Evolutionary conservation across 805 yeast species (phyloP).

Genomic region (Debaryomyces tyrocola): DNA sequence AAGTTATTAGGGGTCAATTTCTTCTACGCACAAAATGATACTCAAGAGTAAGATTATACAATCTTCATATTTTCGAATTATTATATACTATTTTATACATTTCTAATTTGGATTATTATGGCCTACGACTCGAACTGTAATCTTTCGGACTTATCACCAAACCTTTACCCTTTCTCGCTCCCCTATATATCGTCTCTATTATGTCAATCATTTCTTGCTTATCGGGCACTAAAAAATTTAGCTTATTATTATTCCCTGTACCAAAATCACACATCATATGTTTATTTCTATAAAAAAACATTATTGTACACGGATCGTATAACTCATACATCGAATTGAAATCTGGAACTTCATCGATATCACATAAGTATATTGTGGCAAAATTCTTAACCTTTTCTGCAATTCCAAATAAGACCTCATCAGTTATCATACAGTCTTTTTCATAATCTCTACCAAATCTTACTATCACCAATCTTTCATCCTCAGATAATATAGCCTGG

Average conservation of each 20-base stretch:
- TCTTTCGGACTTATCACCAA: slow-evolving; percentile 82
- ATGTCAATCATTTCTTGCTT: slow-evolving; percentile 91
- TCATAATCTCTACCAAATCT: slow-evolving; percentile 84
- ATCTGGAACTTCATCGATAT: slow-evolving; percentile 85
- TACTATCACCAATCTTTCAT: slow-evolving; percentile 81
- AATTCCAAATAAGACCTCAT: slow-evolving; percentile 74
- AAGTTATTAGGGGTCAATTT: slow-evolving; percentile 75
- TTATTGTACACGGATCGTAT: slow-evolving; percentile 85
- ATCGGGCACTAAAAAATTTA: slow-evolving; percentile 73
- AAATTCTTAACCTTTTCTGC: slow-evolving; percentile 85
- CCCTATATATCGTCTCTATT: slow-evolving; percentile 83
- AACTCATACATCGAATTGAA: slow-evolving; percentile 87
- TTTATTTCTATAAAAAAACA: slow-evolving; percentile 91
- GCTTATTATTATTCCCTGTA: slow-evolving; percentile 94
- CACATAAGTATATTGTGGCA: slow-evolving; percentile 86
- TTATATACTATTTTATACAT: slow-evolving; percentile 1
- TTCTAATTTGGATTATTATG: slow-evolving; percentile 2
- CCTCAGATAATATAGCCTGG: slow-evolving; percentile 92
- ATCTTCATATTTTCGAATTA: background rate
- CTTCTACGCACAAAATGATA: slow-evolving; percentile 71
- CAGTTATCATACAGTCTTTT: slow-evolving; percentile 84
- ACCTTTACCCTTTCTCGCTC: slow-evolving; percentile 92
- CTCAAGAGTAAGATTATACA: slow-evolving; percentile 5
- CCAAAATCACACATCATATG: slow-evolving; percentile 99
- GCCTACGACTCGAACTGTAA: slow-evolving; percentile 40